Evolutionary conservation across 768 basidiomycete species (phyloP).

Genomic region (Daedaleopsis nitida): DNA sequence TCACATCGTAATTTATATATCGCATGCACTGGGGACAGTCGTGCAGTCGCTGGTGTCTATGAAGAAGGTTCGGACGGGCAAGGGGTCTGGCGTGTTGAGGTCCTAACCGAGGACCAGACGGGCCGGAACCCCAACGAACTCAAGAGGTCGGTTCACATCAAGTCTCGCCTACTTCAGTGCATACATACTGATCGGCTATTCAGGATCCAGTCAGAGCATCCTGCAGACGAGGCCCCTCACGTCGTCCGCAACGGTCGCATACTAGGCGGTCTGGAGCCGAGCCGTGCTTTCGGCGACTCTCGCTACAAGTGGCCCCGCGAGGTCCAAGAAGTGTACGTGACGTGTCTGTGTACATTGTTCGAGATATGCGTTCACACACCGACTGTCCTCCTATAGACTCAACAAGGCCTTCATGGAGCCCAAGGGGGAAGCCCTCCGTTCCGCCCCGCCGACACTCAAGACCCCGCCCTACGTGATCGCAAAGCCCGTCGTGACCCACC

Average conservation of each 20-base stretch:
- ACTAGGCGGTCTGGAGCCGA: constrained; percentile 86
- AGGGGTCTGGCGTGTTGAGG: constrained; percentile 88
- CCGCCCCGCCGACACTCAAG: constrained; percentile 63
- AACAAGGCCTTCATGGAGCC: constrained; percentile 69
- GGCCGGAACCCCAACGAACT: constrained; percentile 88
- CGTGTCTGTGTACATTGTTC: neutral
- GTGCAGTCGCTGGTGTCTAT: constrained; percentile 95
- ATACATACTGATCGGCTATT: neutral
- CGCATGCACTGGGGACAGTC: constrained; percentile 90
- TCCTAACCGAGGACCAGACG: constrained; percentile 95
- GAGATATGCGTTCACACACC: too few species aligned
- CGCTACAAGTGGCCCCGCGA: constrained; percentile 85
- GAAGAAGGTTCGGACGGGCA: constrained; percentile 62
- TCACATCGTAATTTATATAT: constrained; percentile 82
- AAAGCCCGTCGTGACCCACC: constrained; percentile 78
- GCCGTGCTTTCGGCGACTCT: constrained; percentile 86
- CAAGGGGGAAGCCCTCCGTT: constrained; percentile 58
- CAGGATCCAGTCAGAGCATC: constrained; percentile 84
- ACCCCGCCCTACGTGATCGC: constrained; percentile 95
- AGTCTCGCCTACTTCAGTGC: neutral
- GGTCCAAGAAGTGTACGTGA: constrained; percentile 73
- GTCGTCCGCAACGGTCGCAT: constrained; percentile 83
- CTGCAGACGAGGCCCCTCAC: constrained; percentile 65
- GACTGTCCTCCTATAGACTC: constrained; percentile 39
- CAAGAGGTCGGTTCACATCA: constrained; percentile 55